These are phyloP conservation scores for Raffaelea ambrosiae DNA, from an alignment of 2,329 filamentous ascomycete species.

Conservation along the genomic window DNA sequence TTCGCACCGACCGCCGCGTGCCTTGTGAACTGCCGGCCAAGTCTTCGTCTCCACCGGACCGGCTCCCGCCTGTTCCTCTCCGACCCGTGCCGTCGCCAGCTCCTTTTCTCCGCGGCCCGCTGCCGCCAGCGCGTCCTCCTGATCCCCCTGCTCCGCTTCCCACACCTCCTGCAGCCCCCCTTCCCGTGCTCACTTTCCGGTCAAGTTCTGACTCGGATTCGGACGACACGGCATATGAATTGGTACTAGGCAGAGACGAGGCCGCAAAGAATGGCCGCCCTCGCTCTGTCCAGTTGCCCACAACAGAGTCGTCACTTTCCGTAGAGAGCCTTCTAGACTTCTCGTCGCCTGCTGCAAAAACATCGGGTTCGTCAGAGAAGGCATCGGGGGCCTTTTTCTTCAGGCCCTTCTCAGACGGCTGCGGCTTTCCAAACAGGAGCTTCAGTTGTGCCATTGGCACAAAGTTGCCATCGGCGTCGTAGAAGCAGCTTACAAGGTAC, in stretches of 20 bases:
- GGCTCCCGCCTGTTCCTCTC: conserved; percentile 9
- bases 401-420: conserved; percentile 19
- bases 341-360: conserved; percentile 53
- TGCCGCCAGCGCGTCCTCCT: not conserved
- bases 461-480: conserved; percentile 71
- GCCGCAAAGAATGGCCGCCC: conserved; percentile 27
- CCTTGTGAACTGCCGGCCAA: conserved; percentile 55
- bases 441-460: conserved; percentile 67
- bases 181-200: conserved; percentile 19
- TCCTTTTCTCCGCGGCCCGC: conserved; percentile 1
- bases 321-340: conserved; percentile 5
- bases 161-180: conserved; percentile 13
- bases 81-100: not conserved
- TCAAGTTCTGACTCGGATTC: conserved; percentile 58
- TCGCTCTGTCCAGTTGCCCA: not conserved
- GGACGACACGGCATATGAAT: conserved; percentile 58
- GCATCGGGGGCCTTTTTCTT: conserved; percentile 51
- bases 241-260: conserved; percentile 26
- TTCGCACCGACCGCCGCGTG: conserved; percentile 72
- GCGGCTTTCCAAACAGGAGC: conserved; percentile 47
- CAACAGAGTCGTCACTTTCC: conserved; percentile 7
- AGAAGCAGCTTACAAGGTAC: conserved; percentile 77
- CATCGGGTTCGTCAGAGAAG: conserved; percentile 69
- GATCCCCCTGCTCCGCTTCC: conserved; percentile 27
- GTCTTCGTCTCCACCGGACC: conserved; percentile 17